A percentile compares a stretch with the other conserved stretches of the same genome.
Evolutionary conservation across 129 eudicot genomes (phyloP).

Genomic region (Centaurea solstitialis): DNA sequence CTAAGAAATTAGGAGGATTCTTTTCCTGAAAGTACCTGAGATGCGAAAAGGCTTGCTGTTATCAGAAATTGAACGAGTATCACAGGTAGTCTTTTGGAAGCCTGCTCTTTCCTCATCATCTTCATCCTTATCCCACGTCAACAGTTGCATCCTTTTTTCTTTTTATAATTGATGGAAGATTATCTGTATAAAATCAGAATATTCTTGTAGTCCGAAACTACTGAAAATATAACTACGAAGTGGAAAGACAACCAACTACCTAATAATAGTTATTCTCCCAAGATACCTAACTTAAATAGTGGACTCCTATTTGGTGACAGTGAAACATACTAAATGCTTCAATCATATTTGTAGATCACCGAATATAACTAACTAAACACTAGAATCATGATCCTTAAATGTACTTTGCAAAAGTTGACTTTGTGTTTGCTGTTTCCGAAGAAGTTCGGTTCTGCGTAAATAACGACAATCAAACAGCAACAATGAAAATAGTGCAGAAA

Average conservation of each 20-base stretch:
- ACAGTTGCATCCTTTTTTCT: neutral
- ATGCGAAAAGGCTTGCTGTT: conserved; percentile 59
- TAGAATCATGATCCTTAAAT: no score
- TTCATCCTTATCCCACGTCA: neutral
- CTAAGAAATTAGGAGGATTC: conserved; percentile 84
- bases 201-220: neutral
- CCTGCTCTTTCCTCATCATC: neutral
- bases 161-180: neutral
- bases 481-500: neutral
- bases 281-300: neutral
- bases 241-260: neutral
- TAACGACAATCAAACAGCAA: neutral
- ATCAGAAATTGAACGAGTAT: conserved; percentile 85
- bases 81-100: conserved; percentile 49
- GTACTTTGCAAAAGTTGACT: neutral
- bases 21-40: conserved; percentile 82
- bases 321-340: neutral
- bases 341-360: neutral
- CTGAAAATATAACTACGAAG: neutral
- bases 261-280: neutral
- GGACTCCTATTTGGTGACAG: neutral
- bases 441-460: neutral
- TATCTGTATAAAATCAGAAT: neutral
- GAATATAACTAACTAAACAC: neutral
- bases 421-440: neutral